These are phyloP conservation scores for Backusella macrospora DNA, from an alignment of 192 early-diverging fungal genomes.

Conservation along the genomic window DNA sequence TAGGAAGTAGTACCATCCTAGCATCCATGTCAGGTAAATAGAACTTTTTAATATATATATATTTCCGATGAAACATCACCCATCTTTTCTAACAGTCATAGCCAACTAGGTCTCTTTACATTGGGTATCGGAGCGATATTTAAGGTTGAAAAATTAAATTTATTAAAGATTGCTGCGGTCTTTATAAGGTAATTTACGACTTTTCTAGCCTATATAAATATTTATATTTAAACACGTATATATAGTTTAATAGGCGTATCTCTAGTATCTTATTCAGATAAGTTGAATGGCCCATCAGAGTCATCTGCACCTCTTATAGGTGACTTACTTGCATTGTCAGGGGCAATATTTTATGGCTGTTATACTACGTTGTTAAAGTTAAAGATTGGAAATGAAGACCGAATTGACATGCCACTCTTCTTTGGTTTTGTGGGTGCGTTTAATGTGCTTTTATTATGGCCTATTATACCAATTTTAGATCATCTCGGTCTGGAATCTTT, in stretches of 20 bases:
- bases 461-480: constrained; percentile 64
- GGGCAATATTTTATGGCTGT: constrained; percentile 78
- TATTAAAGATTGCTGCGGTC: constrained; percentile 61
- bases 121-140: constrained; percentile 65
- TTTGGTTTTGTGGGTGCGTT: constrained; percentile 82
- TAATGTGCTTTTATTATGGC: constrained; percentile 72
- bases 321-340: constrained; percentile 68
- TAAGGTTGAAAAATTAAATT: constrained; percentile 64
- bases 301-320: constrained; percentile 53
- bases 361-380: constrained; percentile 78
- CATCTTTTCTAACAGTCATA: neutral
- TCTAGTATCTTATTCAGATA: constrained; percentile 59
- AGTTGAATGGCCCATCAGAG: constrained; percentile 32
- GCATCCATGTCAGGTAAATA: constrained; percentile 66
- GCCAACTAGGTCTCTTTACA: constrained; percentile 63
- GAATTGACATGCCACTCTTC: constrained; percentile 74
- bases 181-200: constrained; percentile 47
- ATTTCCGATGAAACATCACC: neutral
- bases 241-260: constrained; percentile 66
- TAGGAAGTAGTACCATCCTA: constrained; percentile 76
- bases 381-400: constrained; percentile 66
- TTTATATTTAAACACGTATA: neutral
- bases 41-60: no score
- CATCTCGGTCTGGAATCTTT: constrained; percentile 64
- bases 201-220: neutral